Evolutionary conservation across 495 filamentous ascomycete genomes (phyloP).

Genomic region (Apodospora peruviana): DNA sequence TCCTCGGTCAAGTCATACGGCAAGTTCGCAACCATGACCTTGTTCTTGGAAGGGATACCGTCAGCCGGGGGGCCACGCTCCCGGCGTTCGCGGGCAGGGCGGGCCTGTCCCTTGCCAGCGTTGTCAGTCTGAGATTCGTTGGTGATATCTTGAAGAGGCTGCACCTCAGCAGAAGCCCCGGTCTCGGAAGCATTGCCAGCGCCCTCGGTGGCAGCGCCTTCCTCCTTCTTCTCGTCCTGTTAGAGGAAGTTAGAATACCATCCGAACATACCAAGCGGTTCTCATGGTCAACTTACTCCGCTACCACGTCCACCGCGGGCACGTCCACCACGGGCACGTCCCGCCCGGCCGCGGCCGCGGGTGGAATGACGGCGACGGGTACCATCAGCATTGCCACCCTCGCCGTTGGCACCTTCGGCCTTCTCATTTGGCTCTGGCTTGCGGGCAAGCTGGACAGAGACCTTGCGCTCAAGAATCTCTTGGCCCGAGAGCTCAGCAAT

Average conservation of each 20-base stretch:
- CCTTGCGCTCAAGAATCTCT: conserved; percentile 95
- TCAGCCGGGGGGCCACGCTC: conserved; percentile 96
- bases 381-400: conserved; percentile 60
- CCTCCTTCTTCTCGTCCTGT: conserved; percentile 44
- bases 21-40: conserved; percentile 99
- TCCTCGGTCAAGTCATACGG: conserved; percentile 97
- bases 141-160: conserved; percentile 50
- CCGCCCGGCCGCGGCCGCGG: conserved; percentile 64
- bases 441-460: conserved; percentile 95
- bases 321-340: conserved; percentile 63
- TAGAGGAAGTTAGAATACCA: conserved; percentile 10
- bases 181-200: conserved; percentile 35
- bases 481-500: conserved; percentile 93
- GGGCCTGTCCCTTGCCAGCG: conserved; percentile 39
- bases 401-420: conserved; percentile 60
- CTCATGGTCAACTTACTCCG: conserved; percentile 49
- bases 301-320: conserved; percentile 72
- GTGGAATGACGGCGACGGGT: conserved; percentile 75
- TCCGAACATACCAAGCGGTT: no score
- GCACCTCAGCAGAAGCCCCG: conserved; percentile 33
- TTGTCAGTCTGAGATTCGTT: conserved; percentile 42
- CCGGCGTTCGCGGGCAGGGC: conserved; percentile 54
- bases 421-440: conserved; percentile 88
- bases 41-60: conserved; percentile 96
- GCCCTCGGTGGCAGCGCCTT: conserved; percentile 43